Percentiles rank a stretch among this genome's conserved stretches.
Evolutionary conservation across 371 early-diverging fungal genomes (phyloP).

Genomic region (Sporodiniella umbellata): DNA sequence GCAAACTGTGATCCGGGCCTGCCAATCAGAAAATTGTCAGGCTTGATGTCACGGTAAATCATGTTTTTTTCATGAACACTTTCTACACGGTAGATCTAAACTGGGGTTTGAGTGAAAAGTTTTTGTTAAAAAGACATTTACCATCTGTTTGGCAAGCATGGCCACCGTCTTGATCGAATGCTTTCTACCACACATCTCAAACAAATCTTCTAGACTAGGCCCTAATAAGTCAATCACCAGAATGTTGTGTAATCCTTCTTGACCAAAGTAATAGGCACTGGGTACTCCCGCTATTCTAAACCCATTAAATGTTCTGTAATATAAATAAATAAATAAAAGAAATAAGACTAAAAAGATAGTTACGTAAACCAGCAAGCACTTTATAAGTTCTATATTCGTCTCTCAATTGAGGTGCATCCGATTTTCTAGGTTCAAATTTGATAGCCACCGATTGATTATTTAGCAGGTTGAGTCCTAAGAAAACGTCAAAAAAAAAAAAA

Average conservation of each 20-base stretch:
- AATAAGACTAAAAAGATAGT: constrained; percentile 15
- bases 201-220: constrained; percentile 92
- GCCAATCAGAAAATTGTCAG: constrained; percentile 98
- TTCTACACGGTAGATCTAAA: constrained; percentile 87
- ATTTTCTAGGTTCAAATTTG: constrained; percentile 94
- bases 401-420: constrained; percentile 91
- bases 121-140: constrained; percentile 25
- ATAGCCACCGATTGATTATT: constrained; percentile 88
- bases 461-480: constrained; percentile 64
- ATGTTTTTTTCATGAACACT: constrained; percentile 94
- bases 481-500: not conserved
- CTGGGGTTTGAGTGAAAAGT: too few relatives aligned
- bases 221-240: constrained; percentile 98
- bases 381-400: constrained; percentile 93
- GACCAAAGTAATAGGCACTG: constrained; percentile 88
- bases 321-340: constrained; percentile 24
- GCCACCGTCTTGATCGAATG: constrained; percentile 92
- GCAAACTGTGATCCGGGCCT: constrained; percentile 64
- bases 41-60: constrained; percentile 99
- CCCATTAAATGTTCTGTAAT: not conserved
- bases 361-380: constrained; percentile 76
- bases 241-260: constrained; percentile 91
- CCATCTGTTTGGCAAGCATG: constrained; percentile 95
- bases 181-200: constrained; percentile 88
- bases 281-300: constrained; percentile 79